Evolutionary conservation across 768 basidiomycete genomes (phyloP).

Genomic region (Boletus reticuloceps): DNA sequence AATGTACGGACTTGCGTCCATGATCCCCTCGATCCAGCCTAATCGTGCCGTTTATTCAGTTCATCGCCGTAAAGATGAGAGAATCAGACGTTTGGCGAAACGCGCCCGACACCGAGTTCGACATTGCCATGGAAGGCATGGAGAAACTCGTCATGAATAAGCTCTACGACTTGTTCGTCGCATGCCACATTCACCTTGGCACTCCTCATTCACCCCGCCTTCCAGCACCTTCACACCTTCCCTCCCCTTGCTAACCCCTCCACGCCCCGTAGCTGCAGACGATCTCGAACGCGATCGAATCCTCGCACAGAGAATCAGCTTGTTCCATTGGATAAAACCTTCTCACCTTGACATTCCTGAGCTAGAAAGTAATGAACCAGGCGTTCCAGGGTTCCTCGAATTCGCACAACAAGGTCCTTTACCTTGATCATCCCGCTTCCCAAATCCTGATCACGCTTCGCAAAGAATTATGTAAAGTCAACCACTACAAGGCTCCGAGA

Average conservation of each 20-base stretch:
- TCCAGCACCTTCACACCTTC: slow-evolving; percentile 90
- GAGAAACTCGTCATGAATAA: slow-evolving; percentile 99
- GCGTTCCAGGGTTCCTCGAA: slow-evolving; percentile 71
- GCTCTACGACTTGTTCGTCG: slow-evolving; percentile 86
- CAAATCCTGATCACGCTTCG: not conserved
- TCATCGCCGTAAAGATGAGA: slow-evolving; percentile 87
- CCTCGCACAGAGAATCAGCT: slow-evolving; percentile 80
- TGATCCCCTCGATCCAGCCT: slow-evolving; percentile 6
- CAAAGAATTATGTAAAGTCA: slow-evolving; percentile 90
- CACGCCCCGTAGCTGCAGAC: slow-evolving; percentile 82
- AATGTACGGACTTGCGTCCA: slow-evolving; percentile 42
- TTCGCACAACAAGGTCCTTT: slow-evolving; percentile 82
- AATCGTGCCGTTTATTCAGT: slow-evolving; percentile 46
- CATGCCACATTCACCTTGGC: not conserved
- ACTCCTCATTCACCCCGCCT: slow-evolving; percentile 6
- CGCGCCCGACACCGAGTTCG: slow-evolving; percentile 79
- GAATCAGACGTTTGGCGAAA: slow-evolving; percentile 81
- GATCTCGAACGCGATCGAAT: slow-evolving; percentile 96
- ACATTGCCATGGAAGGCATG: slow-evolving; percentile 97
- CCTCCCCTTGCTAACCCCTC: slow-evolving; percentile 60
- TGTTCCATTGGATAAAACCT: slow-evolving; percentile 90
- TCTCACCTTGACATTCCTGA: slow-evolving; percentile 89
- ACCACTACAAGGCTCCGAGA: slow-evolving; percentile 97
- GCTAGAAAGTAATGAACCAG: slow-evolving; percentile 51
- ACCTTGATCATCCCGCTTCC: not conserved